Evolutionary conservation across 805 yeast genomes (phyloP), one percentile per base, ranked within the genome.

Genomic region (Clavispora asparagi): DNA sequence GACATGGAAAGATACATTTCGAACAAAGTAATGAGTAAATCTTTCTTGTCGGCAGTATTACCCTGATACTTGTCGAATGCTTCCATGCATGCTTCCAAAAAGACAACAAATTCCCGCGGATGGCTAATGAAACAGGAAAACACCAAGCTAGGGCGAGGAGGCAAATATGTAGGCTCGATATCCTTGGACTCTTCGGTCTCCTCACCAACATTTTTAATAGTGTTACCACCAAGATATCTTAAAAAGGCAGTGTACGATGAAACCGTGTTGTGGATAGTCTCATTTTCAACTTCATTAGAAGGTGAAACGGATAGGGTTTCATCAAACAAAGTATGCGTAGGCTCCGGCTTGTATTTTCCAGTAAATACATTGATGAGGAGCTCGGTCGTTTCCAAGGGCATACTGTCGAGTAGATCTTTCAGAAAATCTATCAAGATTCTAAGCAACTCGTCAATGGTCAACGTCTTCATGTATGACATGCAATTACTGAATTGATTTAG

Each of bases 41-140:
- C 95, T 43, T 77, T 77, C 54, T 82, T 80, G 57, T 92, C 97
- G 50, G 77, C 79, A 5, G 64, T 64, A 43, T 78, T 73, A 0
- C 94, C 92, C 44, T 86, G 94, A 58, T 83, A 87, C 46, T 76
- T 76, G 45, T 84, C 90, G 59, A 87, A 87, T 11, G 86, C 76
- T 55, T 84, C 87, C 13, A 90, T 66, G 56, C 96, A 89, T 0
- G 98, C 97, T 61, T 94, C 99, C 46, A 94, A 64, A 52, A 94
- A 94, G 7, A 87, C 86, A 25, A 91, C 94, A 73, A 94, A 92
- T 59, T 91, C 94, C 58, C 83, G 79, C 0, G 94, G 90, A 60
- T 86, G 88, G 53, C 83, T 79, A n/a, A 87, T 80, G 62, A 94
- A 94, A 1, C 95, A 82, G 2, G 92, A 83, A 60, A 89, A 94